Evolutionary conservation across 1,284 basidiomycete species (phyloP), one percentile per base, ranked within the genome.

Genomic region (Bondarzewia mesenterica): DNA sequence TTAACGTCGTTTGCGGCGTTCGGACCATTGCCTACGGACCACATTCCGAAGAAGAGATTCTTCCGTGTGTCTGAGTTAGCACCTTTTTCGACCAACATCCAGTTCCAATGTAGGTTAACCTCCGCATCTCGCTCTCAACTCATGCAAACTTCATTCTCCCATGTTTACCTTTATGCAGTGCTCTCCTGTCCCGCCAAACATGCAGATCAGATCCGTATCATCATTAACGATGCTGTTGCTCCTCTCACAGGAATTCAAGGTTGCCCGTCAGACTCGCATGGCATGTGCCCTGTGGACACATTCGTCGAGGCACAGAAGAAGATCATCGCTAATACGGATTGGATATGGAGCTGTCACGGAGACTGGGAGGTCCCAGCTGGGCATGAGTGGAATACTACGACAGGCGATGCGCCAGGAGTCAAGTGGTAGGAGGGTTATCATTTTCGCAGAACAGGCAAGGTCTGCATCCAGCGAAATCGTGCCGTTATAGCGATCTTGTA

Each of bases 141-240:
- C 10, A 35, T 35, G 10, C 10, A 14, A 22, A 42, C 38, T 44
- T 15, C 38, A 7, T n/a, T 8, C 3, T 18, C 23, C 16, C 46
- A 48, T 22, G 32, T 27, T 45, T 35, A 18, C 29, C 10, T 39
- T 47, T 7, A 7, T 16, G 15, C 46, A 82, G 80, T 85, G 7
- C 65, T 85, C 7, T 74, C 73, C 57, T 86, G 83, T 60, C 62
- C 67, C 7, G 73, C 75, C 1, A 51, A 64, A 5, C 69, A 75
- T 1, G 74, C 72, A 23, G 68, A 62, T 1, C 87, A 90, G 57
- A 82, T 93, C 54, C 82, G 89, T 5, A 71, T 88, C 47, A 77
- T 89, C 59, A 77, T 92, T 63, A 95, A 95, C 67, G 93, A 96
- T 60, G 93, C 88, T 3, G 87, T 93, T 1, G 74, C 82, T 1